Evolutionary conservation across 176 grass and related monocot genomes (phyloP).

Genomic region (Cenchrus americanus): DNA sequence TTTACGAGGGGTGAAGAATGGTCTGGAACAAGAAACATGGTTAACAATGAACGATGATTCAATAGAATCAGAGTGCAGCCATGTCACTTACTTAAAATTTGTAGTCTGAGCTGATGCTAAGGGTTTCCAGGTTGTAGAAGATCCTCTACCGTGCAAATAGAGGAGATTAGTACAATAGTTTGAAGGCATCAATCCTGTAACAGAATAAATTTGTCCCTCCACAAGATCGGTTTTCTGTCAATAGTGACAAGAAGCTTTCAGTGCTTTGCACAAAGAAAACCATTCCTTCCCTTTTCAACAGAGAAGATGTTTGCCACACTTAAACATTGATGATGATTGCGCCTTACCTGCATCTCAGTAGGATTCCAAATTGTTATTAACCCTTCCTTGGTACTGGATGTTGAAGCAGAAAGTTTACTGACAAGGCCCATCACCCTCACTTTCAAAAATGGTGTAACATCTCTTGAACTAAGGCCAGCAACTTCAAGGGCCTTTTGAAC

Average conservation of each 20-base stretch:
- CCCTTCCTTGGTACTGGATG: constrained; percentile 56
- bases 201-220: constrained; percentile 85
- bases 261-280: constrained; percentile 22
- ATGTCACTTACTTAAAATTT: constrained; percentile 80
- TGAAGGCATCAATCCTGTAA: constrained; percentile 71
- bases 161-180: constrained; percentile 52
- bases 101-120: constrained; percentile 55
- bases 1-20: constrained; percentile 79
- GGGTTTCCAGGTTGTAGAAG: constrained; percentile 71
- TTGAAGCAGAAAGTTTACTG: constrained; percentile 56
- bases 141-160: constrained; percentile 81
- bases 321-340: constrained; percentile 14
- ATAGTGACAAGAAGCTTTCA: constrained; percentile 36
- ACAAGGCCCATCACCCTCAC: constrained; percentile 71
- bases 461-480: constrained; percentile 71
- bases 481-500: constrained; percentile 78
- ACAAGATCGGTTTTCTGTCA: constrained; percentile 80
- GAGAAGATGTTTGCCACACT: constrained; percentile 26
- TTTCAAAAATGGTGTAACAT: constrained; percentile 90
- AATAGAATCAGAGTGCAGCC: constrained; percentile 10
- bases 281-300: neutral
- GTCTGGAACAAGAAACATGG: constrained; percentile 56
- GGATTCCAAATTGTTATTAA: constrained; percentile 93
- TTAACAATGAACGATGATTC: constrained; percentile 15
- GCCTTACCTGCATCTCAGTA: constrained; percentile 79